Base-by-base conservation (phyloP, 306 rosid species). In the Purshia tridentata region DNA sequence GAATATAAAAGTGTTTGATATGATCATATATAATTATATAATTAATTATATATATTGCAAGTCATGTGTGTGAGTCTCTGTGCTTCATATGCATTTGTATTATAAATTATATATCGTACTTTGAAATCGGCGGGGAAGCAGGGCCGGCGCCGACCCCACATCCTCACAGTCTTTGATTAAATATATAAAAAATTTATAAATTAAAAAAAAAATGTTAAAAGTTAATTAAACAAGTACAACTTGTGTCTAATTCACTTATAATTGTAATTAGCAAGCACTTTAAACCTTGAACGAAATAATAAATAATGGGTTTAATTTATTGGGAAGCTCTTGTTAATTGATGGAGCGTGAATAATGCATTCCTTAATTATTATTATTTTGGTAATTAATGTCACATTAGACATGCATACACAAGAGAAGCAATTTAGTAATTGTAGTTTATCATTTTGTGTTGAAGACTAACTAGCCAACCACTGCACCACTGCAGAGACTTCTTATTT, bases 61-160 rank as follows among this genome's bases (percentile, higher is more conserved):
- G 64, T 29, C 64, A 58, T 12, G 64, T 29, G n/a, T 4, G 18
- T 29, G 18, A 23, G 35, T 29, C 54, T 0, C 9, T 55, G 37
- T 20, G 5, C 13, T 19, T 22, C 42, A 58, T 58, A 58, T 12
- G 18, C 8, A 52, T 48, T 47, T 23, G 22, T 23, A 42, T 64
- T 64, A 14, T 10, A 65, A 45, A 65, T 65, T 65, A 20, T 14
- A 12, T 67, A 22, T 47, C 9, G 14, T 22, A 65, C 72, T 71
- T 69, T 67, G 76, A 66, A 68, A 59, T 40, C 45, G 80, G 86
- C 70, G 65, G 58, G 62, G 60, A 56, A 67, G 77, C 69, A 23
- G 82, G 91, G 91, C 81, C 87, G 90, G 93, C 74, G 84, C 93
- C 87, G 78, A 86, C 88, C 87, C 91, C 87, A 84, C 80, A 69